These are phyloP conservation scores for fission yeast (Schizosaccharomyces pombe) DNA, from an alignment of 805 yeast species.

Conservation along the genomic window ASM294v3 CU329670.1:4977001-4977500, in stretches of 20 bases:
- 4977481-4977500: no score
- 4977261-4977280: slow-evolving; percentile 10
- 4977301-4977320: slow-evolving; percentile 6
- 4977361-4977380: not conserved
- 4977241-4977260: slow-evolving; percentile 9
- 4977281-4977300: slow-evolving; percentile 12
- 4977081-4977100: slow-evolving; percentile 11
- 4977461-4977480: no score
- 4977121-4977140: slow-evolving; percentile 9
- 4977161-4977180: slow-evolving; percentile 7
- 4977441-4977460: no score
- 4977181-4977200: not conserved
- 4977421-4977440: not conserved
- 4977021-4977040: slow-evolving; percentile 8
- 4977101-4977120: slow-evolving; percentile 9
- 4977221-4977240: slow-evolving; percentile 8
- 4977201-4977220: slow-evolving; percentile 4
- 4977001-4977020: slow-evolving; percentile 7
- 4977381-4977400: not conserved
- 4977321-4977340: not conserved
- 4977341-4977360: not conserved
- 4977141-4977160: slow-evolving; percentile 8
- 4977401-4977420: not conserved
- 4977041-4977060: slow-evolving; percentile 8
- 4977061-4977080: slow-evolving; percentile 8